Evolutionary conservation across 2,329 filamentous ascomycete genomes (phyloP).

Genomic region (Lizonia empirigonia): DNA sequence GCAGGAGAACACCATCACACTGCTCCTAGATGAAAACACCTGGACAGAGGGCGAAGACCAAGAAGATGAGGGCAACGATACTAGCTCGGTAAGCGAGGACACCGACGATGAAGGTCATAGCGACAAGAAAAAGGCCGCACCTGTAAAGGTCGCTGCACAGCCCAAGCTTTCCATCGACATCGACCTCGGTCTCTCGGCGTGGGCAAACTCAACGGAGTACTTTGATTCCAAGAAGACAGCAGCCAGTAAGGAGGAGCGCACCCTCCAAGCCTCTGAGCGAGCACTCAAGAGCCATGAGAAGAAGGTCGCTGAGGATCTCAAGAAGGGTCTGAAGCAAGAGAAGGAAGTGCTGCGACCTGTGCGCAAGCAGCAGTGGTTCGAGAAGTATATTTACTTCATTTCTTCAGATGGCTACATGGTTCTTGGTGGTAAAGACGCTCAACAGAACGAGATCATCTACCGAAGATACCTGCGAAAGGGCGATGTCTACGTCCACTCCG

Average conservation of each 20-base stretch:
- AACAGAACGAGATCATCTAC: constrained; percentile 93
- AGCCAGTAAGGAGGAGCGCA: constrained; percentile 86
- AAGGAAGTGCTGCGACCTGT: constrained; percentile 85
- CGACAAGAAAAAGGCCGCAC: constrained; percentile 55
- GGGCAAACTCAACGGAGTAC: constrained; percentile 89
- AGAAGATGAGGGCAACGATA: constrained; percentile 61
- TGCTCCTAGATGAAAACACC: constrained; percentile 75
- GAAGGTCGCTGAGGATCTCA: constrained; percentile 84
- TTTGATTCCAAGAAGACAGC: constrained; percentile 87
- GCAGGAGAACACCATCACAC: constrained; percentile 84
- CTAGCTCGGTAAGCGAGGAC: constrained; percentile 69
- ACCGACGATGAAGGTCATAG: constrained; percentile 63
- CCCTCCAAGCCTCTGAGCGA: constrained; percentile 76
- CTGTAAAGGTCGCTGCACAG: constrained; percentile 44
- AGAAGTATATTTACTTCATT: constrained; percentile 95
- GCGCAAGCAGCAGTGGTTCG: constrained; percentile 88
- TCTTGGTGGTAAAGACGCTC: constrained; percentile 83
- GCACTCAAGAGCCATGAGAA: constrained; percentile 89
- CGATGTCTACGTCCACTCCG: constrained; percentile 90
- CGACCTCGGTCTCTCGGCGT: constrained; percentile 79
- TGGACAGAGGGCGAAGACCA: constrained; percentile 67
- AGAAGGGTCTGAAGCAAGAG: constrained; percentile 87
- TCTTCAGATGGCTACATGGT: constrained; percentile 95
- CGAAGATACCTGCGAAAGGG: constrained; percentile 82
- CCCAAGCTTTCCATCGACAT: constrained; percentile 75